Conservation (phyloP, 305 asterid genomes). For the Stenogyne calaminthoides region DNA sequence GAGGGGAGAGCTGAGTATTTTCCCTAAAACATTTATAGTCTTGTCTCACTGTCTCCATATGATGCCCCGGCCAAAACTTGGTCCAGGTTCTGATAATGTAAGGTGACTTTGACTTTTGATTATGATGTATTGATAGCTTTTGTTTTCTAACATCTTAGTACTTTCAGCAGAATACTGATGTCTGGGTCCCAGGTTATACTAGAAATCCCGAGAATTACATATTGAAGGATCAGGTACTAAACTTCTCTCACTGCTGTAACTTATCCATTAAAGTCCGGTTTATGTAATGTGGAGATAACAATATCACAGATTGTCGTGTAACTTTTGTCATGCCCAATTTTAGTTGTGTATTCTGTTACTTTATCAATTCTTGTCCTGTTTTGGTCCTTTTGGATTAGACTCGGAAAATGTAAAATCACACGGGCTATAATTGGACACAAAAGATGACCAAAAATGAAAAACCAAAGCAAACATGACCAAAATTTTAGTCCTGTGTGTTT, state of each 20-base stretch:
- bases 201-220: slow-evolving; percentile 72
- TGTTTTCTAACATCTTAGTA: slow-evolving; percentile 30
- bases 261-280: not conserved
- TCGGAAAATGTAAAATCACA: too few species aligned
- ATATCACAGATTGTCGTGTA: too few species aligned
- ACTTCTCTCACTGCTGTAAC: not conserved
- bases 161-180: slow-evolving; percentile 56
- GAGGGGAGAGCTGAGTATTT: slow-evolving; percentile 94
- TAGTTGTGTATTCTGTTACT: too few species aligned
- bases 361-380: too few species aligned
- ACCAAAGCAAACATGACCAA: too few species aligned
- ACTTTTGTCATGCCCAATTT: too few species aligned
- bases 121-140: not conserved
- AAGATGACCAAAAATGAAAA: too few species aligned
- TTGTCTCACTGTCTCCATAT: slow-evolving; percentile 89
- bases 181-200: slow-evolving; percentile 77
- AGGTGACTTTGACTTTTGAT: slow-evolving; percentile 33
- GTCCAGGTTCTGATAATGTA: slow-evolving; percentile 51
- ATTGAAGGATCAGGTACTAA: slow-evolving; percentile 77
- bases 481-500: too few species aligned
- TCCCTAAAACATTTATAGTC: slow-evolving; percentile 65
- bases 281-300: not conserved
- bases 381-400: too few species aligned
- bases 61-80: slow-evolving; percentile 83
- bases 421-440: too few species aligned